A percentile compares a stretch with the other conserved stretches of the same genome.
Conservation (phyloP, 192 early-diverging fungal genomes). For the Kickxella alabastrina region DNA sequence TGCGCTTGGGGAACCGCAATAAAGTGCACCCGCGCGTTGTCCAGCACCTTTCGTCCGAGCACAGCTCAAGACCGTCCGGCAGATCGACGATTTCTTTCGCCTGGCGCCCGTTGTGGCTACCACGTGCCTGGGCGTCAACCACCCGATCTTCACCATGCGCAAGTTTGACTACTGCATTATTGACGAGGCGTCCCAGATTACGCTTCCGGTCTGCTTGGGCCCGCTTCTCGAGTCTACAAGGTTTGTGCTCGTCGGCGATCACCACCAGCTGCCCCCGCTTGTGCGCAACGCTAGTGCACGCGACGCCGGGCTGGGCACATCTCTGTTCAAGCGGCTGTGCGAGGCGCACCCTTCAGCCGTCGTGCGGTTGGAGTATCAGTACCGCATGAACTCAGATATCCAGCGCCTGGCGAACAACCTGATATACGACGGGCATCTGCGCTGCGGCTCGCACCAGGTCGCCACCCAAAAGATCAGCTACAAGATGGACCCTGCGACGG, state of each 20-base stretch:
- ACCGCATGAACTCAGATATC: conserved; percentile 91
- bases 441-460: conserved; percentile 65
- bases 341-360: conserved; percentile 79
- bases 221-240: conserved; percentile 74
- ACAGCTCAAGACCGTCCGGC: conserved; percentile 55
- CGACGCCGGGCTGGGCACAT: conserved; percentile 48
- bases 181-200: conserved; percentile 95
- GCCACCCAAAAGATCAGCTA: conserved; percentile 54
- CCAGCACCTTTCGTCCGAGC: conserved; percentile 27
- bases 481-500: conserved; percentile 11
- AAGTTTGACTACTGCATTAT: conserved; percentile 95
- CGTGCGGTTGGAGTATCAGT: conserved; percentile 73
- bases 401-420: conserved; percentile 79
- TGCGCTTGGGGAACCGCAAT: conserved; percentile 70
- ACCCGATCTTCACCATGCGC: conserved; percentile 69
- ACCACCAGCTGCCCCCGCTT: conserved; percentile 90
- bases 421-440: conserved; percentile 75
- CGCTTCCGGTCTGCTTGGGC: conserved; percentile 84
- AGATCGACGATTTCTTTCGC: conserved; percentile 60
- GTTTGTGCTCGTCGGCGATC: conserved; percentile 94
- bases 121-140: conserved; percentile 81
- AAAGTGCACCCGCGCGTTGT: conserved; percentile 58
- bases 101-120: conserved; percentile 71
- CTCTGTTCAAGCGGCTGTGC: conserved; percentile 77
- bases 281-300: conserved; percentile 55